Conservation (phyloP, 306 rosid species). For the Sphenostylis stenocarpa region DNA sequence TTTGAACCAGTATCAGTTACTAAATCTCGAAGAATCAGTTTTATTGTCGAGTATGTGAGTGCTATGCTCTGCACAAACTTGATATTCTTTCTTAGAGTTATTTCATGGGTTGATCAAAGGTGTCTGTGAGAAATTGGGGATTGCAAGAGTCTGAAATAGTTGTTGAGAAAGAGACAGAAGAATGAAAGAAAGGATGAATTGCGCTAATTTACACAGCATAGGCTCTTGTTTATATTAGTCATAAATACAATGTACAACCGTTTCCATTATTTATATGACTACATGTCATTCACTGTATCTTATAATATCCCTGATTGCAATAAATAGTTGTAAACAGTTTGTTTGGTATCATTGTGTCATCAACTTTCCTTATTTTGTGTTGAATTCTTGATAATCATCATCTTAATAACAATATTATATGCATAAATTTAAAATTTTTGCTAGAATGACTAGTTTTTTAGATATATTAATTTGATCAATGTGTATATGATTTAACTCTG, state of each 20-base stretch:
- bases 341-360: not conserved
- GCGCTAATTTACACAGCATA: not conserved
- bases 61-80: conserved; percentile 30
- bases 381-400: conserved; percentile 7
- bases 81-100: not conserved
- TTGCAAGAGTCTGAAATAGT: conserved; percentile 13
- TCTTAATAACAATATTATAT: not conserved
- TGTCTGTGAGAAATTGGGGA: conserved; percentile 23
- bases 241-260: not conserved
- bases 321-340: not conserved
- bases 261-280: too few species aligned
- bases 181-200: not conserved
- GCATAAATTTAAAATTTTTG: not conserved
- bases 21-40: conserved; percentile 68
- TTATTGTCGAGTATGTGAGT: conserved; percentile 82
- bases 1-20: too few species aligned
- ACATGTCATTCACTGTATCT: not conserved
- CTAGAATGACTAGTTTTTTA: not conserved
- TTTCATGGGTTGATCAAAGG: not conserved
- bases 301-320: not conserved
- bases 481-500: conserved; percentile 11
- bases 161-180: not conserved
- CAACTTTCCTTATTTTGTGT: not conserved
- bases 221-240: not conserved
- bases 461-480: not conserved